These are phyloP conservation scores for Collybia sordida DNA, from an alignment of 768 basidiomycete species.

Conservation along the genomic window DNA sequence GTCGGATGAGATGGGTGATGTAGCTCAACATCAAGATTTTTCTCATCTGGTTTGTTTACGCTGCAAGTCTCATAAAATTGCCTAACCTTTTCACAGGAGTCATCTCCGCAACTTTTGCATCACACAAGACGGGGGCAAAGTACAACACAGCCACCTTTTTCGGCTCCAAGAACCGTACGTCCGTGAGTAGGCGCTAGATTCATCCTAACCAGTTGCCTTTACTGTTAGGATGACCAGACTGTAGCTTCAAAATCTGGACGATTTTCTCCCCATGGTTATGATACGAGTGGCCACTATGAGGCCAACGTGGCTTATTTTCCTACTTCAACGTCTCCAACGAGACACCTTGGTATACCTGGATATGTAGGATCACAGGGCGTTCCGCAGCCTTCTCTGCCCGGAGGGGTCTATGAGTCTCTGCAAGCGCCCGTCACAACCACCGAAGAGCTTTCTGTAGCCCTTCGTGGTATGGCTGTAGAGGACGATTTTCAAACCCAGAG, in stretches of 20 bases:
- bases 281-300: constrained; percentile 43
- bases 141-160: constrained; percentile 35
- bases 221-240: constrained; percentile 44
- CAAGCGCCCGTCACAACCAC: constrained; percentile 42
- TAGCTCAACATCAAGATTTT: constrained; percentile 50
- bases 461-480: constrained; percentile 46
- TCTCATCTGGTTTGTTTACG: constrained; percentile 35
- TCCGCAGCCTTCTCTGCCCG: not conserved
- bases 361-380: constrained; percentile 21
- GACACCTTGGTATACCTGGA: constrained; percentile 26
- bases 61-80: constrained; percentile 12
- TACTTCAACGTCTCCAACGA: constrained; percentile 44
- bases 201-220: constrained; percentile 16
- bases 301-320: constrained; percentile 38
- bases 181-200: constrained; percentile 5
- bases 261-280: constrained; percentile 56
- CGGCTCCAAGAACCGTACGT: constrained; percentile 41
- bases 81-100: constrained; percentile 35
- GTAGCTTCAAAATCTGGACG: constrained; percentile 44
- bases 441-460: constrained; percentile 52
- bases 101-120: constrained; percentile 42
- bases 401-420: constrained; percentile 15
- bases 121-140: constrained; percentile 48
- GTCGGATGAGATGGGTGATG: constrained; percentile 50
- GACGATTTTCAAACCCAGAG: constrained; percentile 22